These are phyloP conservation scores for Globisporangium radiosum DNA, from an alignment of 352 stramenopile genomes.

Conservation along the genomic window DNA sequence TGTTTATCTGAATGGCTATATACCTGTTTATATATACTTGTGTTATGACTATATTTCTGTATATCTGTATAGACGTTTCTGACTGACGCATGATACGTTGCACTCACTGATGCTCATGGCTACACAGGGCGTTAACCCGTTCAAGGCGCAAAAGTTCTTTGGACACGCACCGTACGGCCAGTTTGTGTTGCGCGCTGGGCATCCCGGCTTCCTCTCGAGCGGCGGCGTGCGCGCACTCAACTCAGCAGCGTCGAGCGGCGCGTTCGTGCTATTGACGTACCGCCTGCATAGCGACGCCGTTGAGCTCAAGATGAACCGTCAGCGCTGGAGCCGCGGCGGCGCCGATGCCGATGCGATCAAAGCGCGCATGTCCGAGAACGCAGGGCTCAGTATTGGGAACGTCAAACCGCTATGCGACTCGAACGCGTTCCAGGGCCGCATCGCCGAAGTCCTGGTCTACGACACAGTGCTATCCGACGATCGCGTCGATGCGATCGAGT, in stretches of 20 bases:
- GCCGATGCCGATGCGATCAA: conserved; percentile 13
- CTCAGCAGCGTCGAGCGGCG: conserved; percentile 12
- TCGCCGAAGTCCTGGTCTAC: conserved; percentile 54
- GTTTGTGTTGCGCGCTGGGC: conserved; percentile 53
- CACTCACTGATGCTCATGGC: conserved; percentile 3
- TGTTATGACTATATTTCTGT: too few species aligned
- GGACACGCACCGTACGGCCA: conserved; percentile 62
- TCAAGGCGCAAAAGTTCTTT: conserved; percentile 57
- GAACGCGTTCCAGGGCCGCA: conserved; percentile 48
- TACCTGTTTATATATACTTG: too few species aligned
- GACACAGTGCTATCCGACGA: conserved; percentile 30
- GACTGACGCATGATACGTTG: not conserved
- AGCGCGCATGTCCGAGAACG: conserved; percentile 38
- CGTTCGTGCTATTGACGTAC: conserved; percentile 38
- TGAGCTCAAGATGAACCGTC: conserved; percentile 38
- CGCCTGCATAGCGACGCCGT: conserved; percentile 33
- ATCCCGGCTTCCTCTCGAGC: conserved; percentile 45
- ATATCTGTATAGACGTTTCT: not conserved
- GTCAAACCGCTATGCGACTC: conserved; percentile 44
- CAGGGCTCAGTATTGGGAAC: conserved; percentile 44
- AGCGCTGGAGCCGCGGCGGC: conserved; percentile 16
- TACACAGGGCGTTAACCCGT: conserved; percentile 22
- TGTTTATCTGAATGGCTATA: too few species aligned
- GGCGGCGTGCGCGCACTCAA: conserved; percentile 32
- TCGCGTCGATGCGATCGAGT: conserved; percentile 23